Evolutionary conservation across 202 grass and related monocot genomes (phyloP), one percentile per base, ranked within the genome.

Genomic region (Carex arenaria): DNA sequence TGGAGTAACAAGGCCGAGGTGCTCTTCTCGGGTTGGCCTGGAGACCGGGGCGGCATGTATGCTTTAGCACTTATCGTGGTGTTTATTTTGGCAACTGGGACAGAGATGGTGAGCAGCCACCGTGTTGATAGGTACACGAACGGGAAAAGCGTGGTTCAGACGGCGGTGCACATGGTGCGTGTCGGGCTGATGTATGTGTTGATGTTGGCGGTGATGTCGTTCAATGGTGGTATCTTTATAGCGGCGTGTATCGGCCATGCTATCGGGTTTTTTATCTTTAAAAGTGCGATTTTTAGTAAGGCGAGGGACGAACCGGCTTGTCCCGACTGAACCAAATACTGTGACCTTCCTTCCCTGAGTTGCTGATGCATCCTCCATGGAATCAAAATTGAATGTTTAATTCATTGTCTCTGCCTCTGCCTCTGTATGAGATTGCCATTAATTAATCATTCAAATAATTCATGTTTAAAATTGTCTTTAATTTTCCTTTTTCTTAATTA

Each of bases 131-230:
- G 5, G 28, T 38, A 15, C 7, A 30, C 14, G 1, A 51, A 0
- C 31, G 13, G 18, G 45, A 45, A 49, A 70, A 82, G 86, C 42
- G 14, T 86, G 42, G 2, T 40, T 47, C 71, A 64, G 55, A 72
- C 89, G 5, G 88, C 30, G 7, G 52, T 90, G 85, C 73, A 97
- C 72, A 82, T 78, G 5, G 0, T 82, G 31, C 85, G 90, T 59
- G 72, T 94, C 43, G 90, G 84, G 5, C 28, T 67, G 4, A 86
- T 89, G 3, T 97, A 93, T 87, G 9, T 94, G 34, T 83, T 97
- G 72, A 97, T 94, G 94, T 90, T 94, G 19, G 92, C 94, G 15
- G 81, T 97, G 86, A 94, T 94, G 94, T 97, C 92, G 8, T 97
- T 97, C 92, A 94, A 94, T 42, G 85, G 72, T 40, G 94, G 87